Evolutionary conservation across 2,329 filamentous ascomycete species (phyloP), one percentile per base, ranked within the genome.

Genomic region (Alternaria consortialis): DNA sequence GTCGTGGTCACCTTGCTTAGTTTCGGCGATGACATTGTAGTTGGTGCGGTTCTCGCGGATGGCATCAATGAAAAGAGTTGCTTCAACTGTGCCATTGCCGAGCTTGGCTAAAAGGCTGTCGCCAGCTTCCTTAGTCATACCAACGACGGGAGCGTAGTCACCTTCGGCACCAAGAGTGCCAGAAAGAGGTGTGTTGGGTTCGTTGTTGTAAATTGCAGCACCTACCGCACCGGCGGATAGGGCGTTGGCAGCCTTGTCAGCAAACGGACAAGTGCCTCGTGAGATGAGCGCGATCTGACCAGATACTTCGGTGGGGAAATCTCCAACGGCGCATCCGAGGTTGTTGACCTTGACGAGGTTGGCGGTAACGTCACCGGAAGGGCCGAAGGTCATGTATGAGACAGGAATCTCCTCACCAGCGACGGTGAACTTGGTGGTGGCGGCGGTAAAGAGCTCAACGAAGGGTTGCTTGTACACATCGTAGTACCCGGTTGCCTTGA

Each of bases 121-220:
- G 7, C 88, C 91, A 29, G 88, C 86, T 9, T 82, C 80, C n/a
- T 84, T 83, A 1, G 85, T 85, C 23, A 93, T 80, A 2, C 90
- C 89, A 62, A 92, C 90, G 1, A 88, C 91, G 1, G 90, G 88
- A 11, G 90, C 82, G 68, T 91, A 86, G 36, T 80, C 72, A 6
- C 80, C 80, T 8, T 78, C 70, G 0, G 80, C 84, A 9, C 88
- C 90, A 6, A 93, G 82, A 2, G 91, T 93, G 42, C 91, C 91
- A 50, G 85, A 83, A 1, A 93, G 79, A 4, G 80, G 74, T 2
- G 87, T 90, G 8, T 65, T 56, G 3, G 83, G 80, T 2, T 88
- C 85, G 67, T 88, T 89, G 80, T 93, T 92, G 79, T 91, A 93
- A 50, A 94, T 82, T 29, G 93, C 80, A 0, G 88, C 89, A 2